These are phyloP conservation scores for Paracamarosporium sp. DNA, from an alignment of 2,329 filamentous ascomycete species.

Conservation along the genomic window DNA sequence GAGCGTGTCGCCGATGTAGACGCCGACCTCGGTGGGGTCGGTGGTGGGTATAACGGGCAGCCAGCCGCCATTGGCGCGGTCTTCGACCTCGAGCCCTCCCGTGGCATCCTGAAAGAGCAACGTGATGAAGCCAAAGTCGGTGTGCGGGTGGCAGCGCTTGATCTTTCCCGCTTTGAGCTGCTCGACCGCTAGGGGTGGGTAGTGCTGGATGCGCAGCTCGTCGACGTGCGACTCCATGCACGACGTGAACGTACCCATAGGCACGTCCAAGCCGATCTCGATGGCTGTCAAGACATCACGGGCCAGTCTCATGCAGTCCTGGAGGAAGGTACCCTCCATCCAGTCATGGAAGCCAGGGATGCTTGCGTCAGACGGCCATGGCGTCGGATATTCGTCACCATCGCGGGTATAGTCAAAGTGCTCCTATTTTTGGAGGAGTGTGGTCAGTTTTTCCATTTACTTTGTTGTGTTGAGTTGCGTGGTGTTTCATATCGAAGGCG, in stretches of 20 bases:
- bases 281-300: conserved; percentile 13
- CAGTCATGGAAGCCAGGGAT: conserved; percentile 19
- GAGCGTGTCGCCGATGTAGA: conserved; percentile 7
- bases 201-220: conserved; percentile 26
- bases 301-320: conserved; percentile 9
- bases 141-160: conserved; percentile 24
- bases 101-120: conserved; percentile 46
- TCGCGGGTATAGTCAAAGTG: conserved; percentile 7
- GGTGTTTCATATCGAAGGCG: neutral
- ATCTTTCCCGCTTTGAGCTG: conserved; percentile 11
- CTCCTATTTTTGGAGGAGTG: neutral
- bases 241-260: conserved; percentile 6
- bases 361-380: conserved; percentile 4
- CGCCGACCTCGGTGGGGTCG: conserved; percentile 6
- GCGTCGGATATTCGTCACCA: conserved; percentile 4
- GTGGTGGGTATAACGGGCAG: conserved; percentile 4
- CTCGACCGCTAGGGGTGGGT: conserved; percentile 17
- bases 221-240: conserved; percentile 9
- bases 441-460: neutral
- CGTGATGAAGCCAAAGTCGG: conserved; percentile 36
- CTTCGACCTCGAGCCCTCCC: conserved; percentile 77
- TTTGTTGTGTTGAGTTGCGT: neutral
- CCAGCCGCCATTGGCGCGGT: conserved; percentile 47
- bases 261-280: conserved; percentile 17
- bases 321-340: conserved; percentile 19